phyloP scores from a whole-genome alignment of 495 filamentous ascomycete species.

The Penicillium subrubescens region DNA sequence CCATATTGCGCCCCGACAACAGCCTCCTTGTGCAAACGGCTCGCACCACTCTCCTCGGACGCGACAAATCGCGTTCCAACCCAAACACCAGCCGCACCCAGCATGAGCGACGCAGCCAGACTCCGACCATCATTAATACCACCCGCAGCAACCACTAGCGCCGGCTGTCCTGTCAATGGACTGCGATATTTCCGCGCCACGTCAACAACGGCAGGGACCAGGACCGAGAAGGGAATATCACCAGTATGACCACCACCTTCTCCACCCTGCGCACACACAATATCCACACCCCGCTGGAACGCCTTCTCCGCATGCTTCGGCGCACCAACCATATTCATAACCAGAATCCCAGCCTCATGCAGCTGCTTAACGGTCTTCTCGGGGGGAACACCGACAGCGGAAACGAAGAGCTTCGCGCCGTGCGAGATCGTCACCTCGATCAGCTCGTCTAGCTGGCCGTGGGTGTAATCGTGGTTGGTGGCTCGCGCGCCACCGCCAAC shows the following conservation, averaged over 20 bases:
- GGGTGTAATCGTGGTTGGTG: constrained; percentile 92
- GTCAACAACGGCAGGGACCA: constrained; percentile 77
- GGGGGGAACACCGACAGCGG: constrained; percentile 81
- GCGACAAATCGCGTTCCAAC: constrained; percentile 88
- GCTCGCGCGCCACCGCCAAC: constrained; percentile 76
- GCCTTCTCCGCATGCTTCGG: constrained; percentile 88
- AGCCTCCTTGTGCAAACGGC: constrained; percentile 74
- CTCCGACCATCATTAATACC: constrained; percentile 72
- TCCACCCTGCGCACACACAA: constrained; percentile 81
- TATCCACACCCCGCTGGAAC: constrained; percentile 75
- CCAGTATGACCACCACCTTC: constrained; percentile 83
- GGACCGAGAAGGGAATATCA: constrained; percentile 68
- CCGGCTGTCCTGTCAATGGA: constrained; percentile 56
- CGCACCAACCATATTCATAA: constrained; percentile 96
- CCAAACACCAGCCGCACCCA: constrained; percentile 77
- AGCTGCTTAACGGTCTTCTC: constrained; percentile 65
- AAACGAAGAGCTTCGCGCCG: constrained; percentile 78
- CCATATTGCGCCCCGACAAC: constrained; percentile 76
- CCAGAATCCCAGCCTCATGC: constrained; percentile 71
- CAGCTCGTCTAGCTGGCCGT: constrained; percentile 78
- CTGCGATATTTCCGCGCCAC: constrained; percentile 63
- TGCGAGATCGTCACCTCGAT: constrained; percentile 78
- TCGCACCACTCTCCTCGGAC: constrained; percentile 72
- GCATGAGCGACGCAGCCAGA: constrained; percentile 70
- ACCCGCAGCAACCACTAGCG: constrained; percentile 74